Percentiles rank a stretch among this genome's conserved stretches.
Conservation (phyloP, 1,139 yeast genomes). For the Pichia sp. region DNA sequence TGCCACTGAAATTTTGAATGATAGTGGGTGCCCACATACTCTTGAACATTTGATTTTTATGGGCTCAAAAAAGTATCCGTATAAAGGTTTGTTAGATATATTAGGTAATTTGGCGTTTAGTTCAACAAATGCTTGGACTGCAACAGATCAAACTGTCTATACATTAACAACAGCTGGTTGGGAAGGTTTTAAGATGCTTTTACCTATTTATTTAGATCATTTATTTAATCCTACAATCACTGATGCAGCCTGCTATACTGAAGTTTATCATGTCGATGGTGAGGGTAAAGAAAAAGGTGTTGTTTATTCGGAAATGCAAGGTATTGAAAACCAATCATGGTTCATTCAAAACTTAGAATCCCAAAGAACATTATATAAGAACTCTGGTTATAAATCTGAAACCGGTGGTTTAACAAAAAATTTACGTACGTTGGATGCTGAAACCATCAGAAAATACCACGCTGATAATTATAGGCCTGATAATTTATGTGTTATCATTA, state of each 20-base stretch:
- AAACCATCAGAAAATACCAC: slow-evolving; percentile 73
- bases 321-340: slow-evolving; percentile 76
- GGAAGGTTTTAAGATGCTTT: slow-evolving; percentile 80
- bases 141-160: slow-evolving; percentile 91
- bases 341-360: slow-evolving; percentile 58
- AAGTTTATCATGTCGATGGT: slow-evolving; percentile 92
- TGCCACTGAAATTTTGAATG: slow-evolving; percentile 82
- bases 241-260: slow-evolving; percentile 87
- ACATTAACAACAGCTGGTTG: slow-evolving; percentile 91
- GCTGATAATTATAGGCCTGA: slow-evolving; percentile 68
- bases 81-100: slow-evolving; percentile 82
- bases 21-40: slow-evolving; percentile 94
- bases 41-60: slow-evolving; percentile 89
- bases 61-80: slow-evolving; percentile 89
- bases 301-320: slow-evolving; percentile 97
- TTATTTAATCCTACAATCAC: slow-evolving; percentile 77
- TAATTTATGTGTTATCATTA: slow-evolving; percentile 72
- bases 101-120: slow-evolving; percentile 83
- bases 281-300: slow-evolving; percentile 92
- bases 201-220: slow-evolving; percentile 90
- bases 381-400: slow-evolving; percentile 83
- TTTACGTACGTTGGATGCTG: slow-evolving; percentile 64
- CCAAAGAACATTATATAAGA: slow-evolving; percentile 54
- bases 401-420: slow-evolving; percentile 88
- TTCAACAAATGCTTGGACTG: slow-evolving; percentile 95